Base-by-base conservation (phyloP, 129 eudicot genomes). In the Arctium minus region DNA sequence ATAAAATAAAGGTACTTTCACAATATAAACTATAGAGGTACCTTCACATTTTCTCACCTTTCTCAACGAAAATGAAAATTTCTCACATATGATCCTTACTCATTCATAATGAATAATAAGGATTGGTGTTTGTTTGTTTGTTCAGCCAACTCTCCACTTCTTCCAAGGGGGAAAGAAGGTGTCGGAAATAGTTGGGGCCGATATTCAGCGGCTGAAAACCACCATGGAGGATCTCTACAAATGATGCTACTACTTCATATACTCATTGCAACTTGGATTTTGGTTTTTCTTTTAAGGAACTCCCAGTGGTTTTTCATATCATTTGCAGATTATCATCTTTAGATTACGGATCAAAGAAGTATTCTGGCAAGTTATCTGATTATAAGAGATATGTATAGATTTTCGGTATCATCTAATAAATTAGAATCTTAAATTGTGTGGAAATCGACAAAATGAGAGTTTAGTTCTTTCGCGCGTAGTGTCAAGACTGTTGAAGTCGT, bases 141-240 rank as follows among this genome's bases (percentile, higher is more conserved):
- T 89, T 87, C 90, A 94, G 98, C 98, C 98, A 70, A 94, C 95
- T 62, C 78, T 94, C 27, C 90, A 94, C 83, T 90, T 94, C 87
- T 94, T 88, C 86, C 86, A 86, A 76, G 84, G 88, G 53, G 98
- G 98, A 18, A 90, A 90, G 78, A 94, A 90, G 87, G 95, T 90
- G 31, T 79, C 89, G 0, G 95, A 90, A 86, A 87, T 94, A 30
- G 82, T 94, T 36, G 97, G 98, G 72, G 97, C 98, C 17, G 97
- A 94, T 85, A 79, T 85, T 76, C 84, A 90, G 32, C 85, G 78
- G 53, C 81, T 92, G 46, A 94, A 82, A 82, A 89, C 89, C 35
- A 92, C 93, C 67, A 87, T 92, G 92, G 92, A 89, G 82, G 9
- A 88, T 56, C 91, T 90, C 69, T 94, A 94, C 90, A 92, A 94